Percentiles rank a stretch among this genome's conserved stretches.
phyloP scores from a whole-genome alignment of 2,329 filamentous ascomycete genomes.

The Cladosporium sp. region DNA sequence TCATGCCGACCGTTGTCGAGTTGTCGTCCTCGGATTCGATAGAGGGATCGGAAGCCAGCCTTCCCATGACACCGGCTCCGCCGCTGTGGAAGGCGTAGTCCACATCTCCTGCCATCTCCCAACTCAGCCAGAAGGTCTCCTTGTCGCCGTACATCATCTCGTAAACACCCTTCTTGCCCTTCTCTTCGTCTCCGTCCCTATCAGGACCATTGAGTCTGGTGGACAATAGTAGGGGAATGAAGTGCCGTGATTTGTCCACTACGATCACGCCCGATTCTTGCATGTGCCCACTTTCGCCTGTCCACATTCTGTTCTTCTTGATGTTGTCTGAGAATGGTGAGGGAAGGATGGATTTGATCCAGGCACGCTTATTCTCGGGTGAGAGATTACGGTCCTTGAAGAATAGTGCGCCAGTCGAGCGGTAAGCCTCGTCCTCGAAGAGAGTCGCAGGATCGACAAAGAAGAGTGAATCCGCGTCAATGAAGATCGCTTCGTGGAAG shows the following conservation, averaged over 20 bases:
- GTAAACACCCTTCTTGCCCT: constrained; percentile 40
- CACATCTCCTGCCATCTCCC: constrained; percentile 40
- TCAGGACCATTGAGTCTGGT: constrained; percentile 42
- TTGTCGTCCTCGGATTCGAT: too few species aligned
- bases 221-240: constrained; percentile 40
- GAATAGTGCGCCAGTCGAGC: constrained; percentile 41
- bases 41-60: constrained; percentile 21
- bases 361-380: constrained; percentile 34
- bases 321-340: constrained; percentile 40
- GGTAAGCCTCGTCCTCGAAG: constrained; percentile 42
- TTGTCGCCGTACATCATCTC: constrained; percentile 48
- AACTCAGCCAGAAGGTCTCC: constrained; percentile 49
- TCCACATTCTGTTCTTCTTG: constrained; percentile 35
- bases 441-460: constrained; percentile 39
- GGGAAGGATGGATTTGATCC: constrained; percentile 41
- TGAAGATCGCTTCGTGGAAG: constrained; percentile 45
- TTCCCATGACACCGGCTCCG: constrained; percentile 34
- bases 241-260: constrained; percentile 45
- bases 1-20: neutral
- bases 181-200: constrained; percentile 36
- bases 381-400: constrained; percentile 44
- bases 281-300: constrained; percentile 34
- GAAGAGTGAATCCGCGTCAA: constrained; percentile 43
- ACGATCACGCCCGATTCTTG: constrained; percentile 46
- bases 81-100: constrained; percentile 43